A percentile compares a stretch with the other conserved stretches of the same genome.
phyloP scores from a whole-genome alignment of 768 basidiomycete species.

The Zangia roseola region DNA sequence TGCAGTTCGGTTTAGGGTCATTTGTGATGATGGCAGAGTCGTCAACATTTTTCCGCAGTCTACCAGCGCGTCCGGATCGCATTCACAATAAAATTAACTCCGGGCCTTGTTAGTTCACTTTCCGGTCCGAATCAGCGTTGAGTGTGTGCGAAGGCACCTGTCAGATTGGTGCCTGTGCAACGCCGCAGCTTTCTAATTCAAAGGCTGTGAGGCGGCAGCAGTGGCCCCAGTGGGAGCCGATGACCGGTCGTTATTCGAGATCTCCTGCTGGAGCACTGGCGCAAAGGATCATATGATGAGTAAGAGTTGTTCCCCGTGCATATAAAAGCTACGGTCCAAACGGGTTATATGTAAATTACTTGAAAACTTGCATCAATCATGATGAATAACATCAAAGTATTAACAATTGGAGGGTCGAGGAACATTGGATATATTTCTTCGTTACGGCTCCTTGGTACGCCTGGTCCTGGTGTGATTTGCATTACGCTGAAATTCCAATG shows the following conservation, averaged over 20 bases:
- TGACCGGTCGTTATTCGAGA: too few species aligned
- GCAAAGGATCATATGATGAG: not conserved
- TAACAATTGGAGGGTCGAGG: slow-evolving; percentile 52
- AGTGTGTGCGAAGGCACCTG: too few species aligned
- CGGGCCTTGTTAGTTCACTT: too few species aligned
- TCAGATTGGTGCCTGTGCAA: not conserved
- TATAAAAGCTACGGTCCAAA: slow-evolving; percentile 5
- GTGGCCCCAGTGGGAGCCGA: too few species aligned
- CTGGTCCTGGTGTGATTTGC: not conserved
- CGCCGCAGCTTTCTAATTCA: not conserved
- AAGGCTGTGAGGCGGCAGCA: too few species aligned
- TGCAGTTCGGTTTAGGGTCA: slow-evolving; percentile 65
- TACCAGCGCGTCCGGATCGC: not conserved
- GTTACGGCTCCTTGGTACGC: slow-evolving; percentile 46
- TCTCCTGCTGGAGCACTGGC: too few species aligned
- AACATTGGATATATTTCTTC: slow-evolving; percentile 55
- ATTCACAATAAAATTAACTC: not conserved
- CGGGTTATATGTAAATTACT: too few species aligned
- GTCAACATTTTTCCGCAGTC: slow-evolving; percentile 32
- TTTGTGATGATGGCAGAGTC: slow-evolving; percentile 57
- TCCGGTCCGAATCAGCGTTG: too few species aligned
- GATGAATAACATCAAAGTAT: slow-evolving; percentile 30
- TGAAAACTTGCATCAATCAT: not conserved
- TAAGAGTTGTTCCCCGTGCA: not conserved
- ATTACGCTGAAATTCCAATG: not conserved